phyloP scores from a whole-genome alignment of 2,329 filamentous ascomycete species.

The Conoideocrella luteorostrata region DNA sequence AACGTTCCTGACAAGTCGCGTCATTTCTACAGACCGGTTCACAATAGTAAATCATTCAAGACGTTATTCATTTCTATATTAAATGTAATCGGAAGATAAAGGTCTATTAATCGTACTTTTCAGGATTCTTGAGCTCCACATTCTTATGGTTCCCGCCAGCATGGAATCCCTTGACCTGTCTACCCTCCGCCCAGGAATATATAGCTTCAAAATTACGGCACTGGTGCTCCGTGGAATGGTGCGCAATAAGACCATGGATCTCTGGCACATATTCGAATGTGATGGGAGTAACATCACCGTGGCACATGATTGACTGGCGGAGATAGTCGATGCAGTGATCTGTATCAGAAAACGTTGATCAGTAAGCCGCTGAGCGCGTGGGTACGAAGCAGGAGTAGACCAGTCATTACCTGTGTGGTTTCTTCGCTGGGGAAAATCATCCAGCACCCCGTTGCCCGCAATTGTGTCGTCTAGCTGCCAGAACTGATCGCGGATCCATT shows the following conservation, averaged over 20 bases:
- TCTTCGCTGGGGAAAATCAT: no score
- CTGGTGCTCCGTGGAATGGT: background rate
- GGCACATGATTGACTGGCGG: conserved; percentile 3
- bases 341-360: no score
- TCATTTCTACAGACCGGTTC: no score
- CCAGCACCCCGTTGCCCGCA: no score
- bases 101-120: no score
- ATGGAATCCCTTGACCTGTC: background rate
- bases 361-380: no score
- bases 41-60: no score
- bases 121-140: conserved; percentile 1
- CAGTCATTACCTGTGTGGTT: no score
- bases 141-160: background rate
- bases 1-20: no score
- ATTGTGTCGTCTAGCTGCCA: background rate
- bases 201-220: conserved; percentile 3
- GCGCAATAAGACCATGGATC: background rate
- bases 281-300: conserved; percentile 5
- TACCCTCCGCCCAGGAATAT: background rate
- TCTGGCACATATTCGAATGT: conserved; percentile 1
- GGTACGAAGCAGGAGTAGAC: no score
- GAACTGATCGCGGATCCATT: conserved; percentile 1
- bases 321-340: conserved; percentile 7
- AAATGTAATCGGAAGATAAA: no score
- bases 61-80: no score